A percentile compares a stretch with the other conserved stretches of the same genome.
These are phyloP conservation scores for Cryphonectria radicalis DNA, from an alignment of 2,329 filamentous ascomycete genomes.

Conservation along the genomic window DNA sequence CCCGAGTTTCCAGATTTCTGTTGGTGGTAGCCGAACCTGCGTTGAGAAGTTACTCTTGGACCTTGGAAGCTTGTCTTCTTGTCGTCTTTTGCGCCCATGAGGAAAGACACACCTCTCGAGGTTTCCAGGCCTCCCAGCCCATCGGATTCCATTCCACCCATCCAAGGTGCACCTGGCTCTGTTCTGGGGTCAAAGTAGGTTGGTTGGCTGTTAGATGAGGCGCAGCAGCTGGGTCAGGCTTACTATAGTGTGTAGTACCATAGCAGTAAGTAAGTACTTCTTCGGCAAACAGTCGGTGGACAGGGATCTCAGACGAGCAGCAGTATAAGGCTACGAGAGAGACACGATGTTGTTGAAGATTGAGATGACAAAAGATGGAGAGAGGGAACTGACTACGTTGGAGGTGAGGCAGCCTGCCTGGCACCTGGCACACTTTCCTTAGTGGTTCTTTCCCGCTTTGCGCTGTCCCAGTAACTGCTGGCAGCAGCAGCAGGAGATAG, in stretches of 20 bases:
- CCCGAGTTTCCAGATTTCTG: background rate
- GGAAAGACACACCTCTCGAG: background rate
- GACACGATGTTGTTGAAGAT: background rate
- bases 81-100: background rate
- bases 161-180: background rate
- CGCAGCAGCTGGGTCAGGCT: constrained; percentile 3
- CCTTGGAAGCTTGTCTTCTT: background rate
- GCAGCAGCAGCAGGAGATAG: background rate
- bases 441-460: background rate
- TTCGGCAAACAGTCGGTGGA: background rate
- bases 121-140: background rate
- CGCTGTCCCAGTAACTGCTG: background rate
- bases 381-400: background rate
- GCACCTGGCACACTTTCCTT: background rate
- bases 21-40: background rate
- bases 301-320: background rate
- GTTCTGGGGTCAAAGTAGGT: background rate
- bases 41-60: background rate
- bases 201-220: background rate
- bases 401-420: background rate
- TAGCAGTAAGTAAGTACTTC: background rate
- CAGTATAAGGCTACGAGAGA: background rate
- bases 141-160: too few relatives aligned
- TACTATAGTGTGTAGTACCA: background rate
- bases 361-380: background rate